phyloP scores from a whole-genome alignment of 306 rosid species.

The Argentina anserina region DNA sequence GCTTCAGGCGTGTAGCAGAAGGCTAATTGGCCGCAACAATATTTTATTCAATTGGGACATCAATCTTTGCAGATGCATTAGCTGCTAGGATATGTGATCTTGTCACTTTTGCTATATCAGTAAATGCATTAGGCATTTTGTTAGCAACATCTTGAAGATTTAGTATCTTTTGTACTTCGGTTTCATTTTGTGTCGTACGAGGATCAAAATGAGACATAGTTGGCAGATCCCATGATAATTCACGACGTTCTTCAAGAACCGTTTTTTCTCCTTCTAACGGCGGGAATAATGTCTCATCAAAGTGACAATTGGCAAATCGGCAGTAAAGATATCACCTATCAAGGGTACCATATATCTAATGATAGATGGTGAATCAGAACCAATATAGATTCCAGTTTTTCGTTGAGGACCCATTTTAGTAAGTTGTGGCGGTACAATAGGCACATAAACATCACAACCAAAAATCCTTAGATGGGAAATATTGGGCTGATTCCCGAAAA shows the following conservation, averaged over 20 bases:
- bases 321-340: background rate
- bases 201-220: background rate
- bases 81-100: too few relatives aligned
- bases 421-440: background rate
- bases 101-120: background rate
- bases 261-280: background rate
- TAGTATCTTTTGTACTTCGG: background rate
- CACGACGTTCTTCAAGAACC: background rate
- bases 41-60: too few relatives aligned
- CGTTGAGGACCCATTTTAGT: background rate
- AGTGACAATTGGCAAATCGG: constrained; percentile 13
- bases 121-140: constrained; percentile 4
- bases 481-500: background rate
- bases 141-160: background rate
- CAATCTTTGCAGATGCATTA: too few relatives aligned
- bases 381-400: background rate
- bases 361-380: background rate
- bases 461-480: background rate
- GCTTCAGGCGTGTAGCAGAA: too few relatives aligned
- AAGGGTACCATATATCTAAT: background rate
- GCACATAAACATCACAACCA: constrained; percentile 1
- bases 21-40: too few relatives aligned
- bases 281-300: constrained; percentile 5
- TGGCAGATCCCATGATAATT: background rate
- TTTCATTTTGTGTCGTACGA: background rate